Base-by-base conservation (phyloP, 805 yeast species). In the Lipomyces orientalis region DNA sequence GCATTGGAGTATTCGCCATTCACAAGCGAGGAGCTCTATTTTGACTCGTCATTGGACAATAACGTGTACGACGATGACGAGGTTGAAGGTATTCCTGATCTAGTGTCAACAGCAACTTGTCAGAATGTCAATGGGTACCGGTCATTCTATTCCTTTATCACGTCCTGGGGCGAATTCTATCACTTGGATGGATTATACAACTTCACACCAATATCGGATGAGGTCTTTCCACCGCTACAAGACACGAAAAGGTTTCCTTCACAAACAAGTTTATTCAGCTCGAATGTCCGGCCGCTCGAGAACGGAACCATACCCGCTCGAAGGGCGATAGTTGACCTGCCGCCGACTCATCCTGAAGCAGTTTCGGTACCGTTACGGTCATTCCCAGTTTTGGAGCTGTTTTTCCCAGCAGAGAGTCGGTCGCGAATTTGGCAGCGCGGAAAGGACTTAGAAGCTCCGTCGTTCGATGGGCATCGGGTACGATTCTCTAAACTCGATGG, bases 121-220 rank as follows among this genome's bases (percentile, higher is more conserved):
- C 64, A 49, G 29, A 58, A 25, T 31, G 60, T 62, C 25, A 29
- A 22, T 16, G 35, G 35, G 16, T 46, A 19, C 25, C 39, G 25
- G 16, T 66, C 79, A 55, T 72, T 76, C 16, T 85, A 79, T 54
- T 75, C 79, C 12, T n/a, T 64, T 6, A 67, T 78, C 6, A 75
- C 76, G 4, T 78, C 81, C 12, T 78, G 80, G 80, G 66, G 68
- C 10, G 64, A 68, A 52, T 78, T 78, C 60, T 75, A 77, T 61
- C 67, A 68, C 31, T 62, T 76, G 14, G 77, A 77, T 59, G 64
- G 71, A 1, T 25, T 69, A 1, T 64, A 69, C 46, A 66, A 73
- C 60, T 71, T 39, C 60, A 66, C 66, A 57, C 63, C 68, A 10
- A 25, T 67, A 6, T 9, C 52, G 12, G 70, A 69, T 12, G 12